Evolutionary conservation across 2,329 filamentous ascomycete species (phyloP).

Genomic region (Curvularia sp.): DNA sequence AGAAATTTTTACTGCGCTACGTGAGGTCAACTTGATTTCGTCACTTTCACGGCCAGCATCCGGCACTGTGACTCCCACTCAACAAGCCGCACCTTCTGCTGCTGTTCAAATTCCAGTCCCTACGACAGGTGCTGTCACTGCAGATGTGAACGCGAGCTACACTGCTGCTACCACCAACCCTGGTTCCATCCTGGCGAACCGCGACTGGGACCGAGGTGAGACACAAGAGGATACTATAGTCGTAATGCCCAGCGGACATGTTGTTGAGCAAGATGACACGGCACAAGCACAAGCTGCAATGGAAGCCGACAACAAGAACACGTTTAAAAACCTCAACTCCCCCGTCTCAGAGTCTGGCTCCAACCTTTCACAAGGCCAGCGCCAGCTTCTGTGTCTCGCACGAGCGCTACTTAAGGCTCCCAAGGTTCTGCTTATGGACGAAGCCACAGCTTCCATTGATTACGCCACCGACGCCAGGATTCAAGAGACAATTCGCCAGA

Average conservation of each 20-base stretch:
- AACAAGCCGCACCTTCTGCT: conserved; percentile 28
- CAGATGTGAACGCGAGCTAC: conserved; percentile 38
- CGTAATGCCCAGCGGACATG: conserved; percentile 38
- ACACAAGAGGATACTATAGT: conserved; percentile 41
- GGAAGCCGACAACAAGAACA: conserved; percentile 82
- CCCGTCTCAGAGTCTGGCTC: conserved; percentile 87
- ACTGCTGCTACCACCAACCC: conserved; percentile 44
- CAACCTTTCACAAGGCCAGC: conserved; percentile 94
- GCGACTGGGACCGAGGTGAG: conserved; percentile 39
- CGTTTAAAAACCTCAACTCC: conserved; percentile 87
- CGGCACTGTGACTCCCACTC: conserved; percentile 30
- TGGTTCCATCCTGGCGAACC: conserved; percentile 40
- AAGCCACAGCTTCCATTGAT: conserved; percentile 96
- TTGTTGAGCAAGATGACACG: conserved; percentile 37
- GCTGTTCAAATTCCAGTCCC: conserved; percentile 47
- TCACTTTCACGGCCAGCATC: conserved; percentile 51
- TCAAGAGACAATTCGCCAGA: conserved; percentile 92
- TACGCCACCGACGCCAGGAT: conserved; percentile 96
- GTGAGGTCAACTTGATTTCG: conserved; percentile 83
- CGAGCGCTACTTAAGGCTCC: conserved; percentile 90
- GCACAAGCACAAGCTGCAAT: conserved; percentile 34
- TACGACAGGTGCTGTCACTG: conserved; percentile 31
- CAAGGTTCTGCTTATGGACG: conserved; percentile 97
- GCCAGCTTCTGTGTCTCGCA: conserved; percentile 91
- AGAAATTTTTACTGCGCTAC: conserved; percentile 84